Base-by-base conservation (phyloP, 495 filamentous ascomycete species). In the Amphirosellinia nigrospora region DNA sequence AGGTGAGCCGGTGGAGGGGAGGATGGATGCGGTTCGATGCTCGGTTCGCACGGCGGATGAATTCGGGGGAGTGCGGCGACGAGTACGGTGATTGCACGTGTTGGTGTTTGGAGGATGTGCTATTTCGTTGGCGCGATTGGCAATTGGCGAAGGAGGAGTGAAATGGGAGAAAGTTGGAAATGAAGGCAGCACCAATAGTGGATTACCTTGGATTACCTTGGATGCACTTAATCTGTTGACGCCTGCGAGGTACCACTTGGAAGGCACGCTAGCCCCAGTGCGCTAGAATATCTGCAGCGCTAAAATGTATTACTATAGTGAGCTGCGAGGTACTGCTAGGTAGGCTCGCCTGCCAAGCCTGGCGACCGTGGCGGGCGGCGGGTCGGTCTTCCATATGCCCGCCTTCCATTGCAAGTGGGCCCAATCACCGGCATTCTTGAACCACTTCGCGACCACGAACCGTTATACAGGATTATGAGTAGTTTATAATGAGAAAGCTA, bases 171-270 rank as follows among this genome's bases (percentile, higher is more conserved):
- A 53, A 60, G 46, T 67, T 65, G 60, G 59, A 66, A 68, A 64
- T 64, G 70, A 67, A 68, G 63, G 66, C 72, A 64, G 66, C 55
- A 43, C 59, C 46, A 69, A 71, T 66, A 69, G 67, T 69, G 45
- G 71, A 56, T 67, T 32, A 32, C 16, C 15, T 34, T 69, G 45
- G 71, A 56, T 67, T 32, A 32, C 16, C 15, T 34, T 45, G 23
- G 26, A 26, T 16, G 26, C 16, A 41, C 30, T 13, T 59, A 28
- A 56, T 55, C 45, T 61, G 38, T 23, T 6, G 38, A 61, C 19
- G 38, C 38, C 38, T 63, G 36, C 38, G 11, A 45, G 41, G 58
- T 61, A 61, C 41, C 16, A 46, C 59, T 63, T 53, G 50, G 50
- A 8, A 26, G 28, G 21, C 55, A 58, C 55, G 55, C 38, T 45